Evolutionary conservation across 164 flowering plant genomes (phyloP), one percentile per base, ranked within the genome.

Genomic region (Sedum album): DNA sequence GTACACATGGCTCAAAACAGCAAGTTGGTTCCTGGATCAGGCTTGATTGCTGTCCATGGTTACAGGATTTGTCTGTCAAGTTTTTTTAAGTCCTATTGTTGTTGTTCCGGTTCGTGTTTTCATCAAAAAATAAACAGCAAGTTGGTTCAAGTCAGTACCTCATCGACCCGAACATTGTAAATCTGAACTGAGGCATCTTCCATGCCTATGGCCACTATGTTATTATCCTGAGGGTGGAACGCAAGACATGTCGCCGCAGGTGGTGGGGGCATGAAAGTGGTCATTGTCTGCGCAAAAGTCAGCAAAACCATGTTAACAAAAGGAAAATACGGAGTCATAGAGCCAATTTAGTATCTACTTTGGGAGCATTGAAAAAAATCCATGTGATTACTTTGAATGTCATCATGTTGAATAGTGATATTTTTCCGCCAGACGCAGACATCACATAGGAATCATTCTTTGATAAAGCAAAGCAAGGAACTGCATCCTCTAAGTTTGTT

Each of bases 201-300:
- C 82, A 74, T 74, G 26, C 82, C 82, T 28, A 79, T 72, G 6
- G 79, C 82, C 20, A 76, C 70, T 23, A 79, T 76, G 69, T 79
- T 79, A 66, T 79, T 79, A 53, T 79, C 82, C 61, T 72, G 76
- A 46, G 78, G 79, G 71, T 76, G 79, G 66, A 79, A 79, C 17
- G 79, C 79, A 9, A 79, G 74, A 46, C 33, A 74, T 42, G 82
- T 79, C 0, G 79, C 68, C 14, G 76, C 72, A 26, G 82, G 79
- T 2, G 82, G 78, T 5, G 79, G 82, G 1, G 82, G 65, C 79
- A 74, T 72, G 70, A 79, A 76, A 3, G 82, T 74, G 49, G 75
- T 72, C 79, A 79, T 76, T 20, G 66, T 69, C 82, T 79, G 71
- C 71, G 72, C 31, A 53, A 36, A 57, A 8, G 30, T 20, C 62